phyloP scores from a whole-genome alignment of 352 stramenopile genomes.

The Globisporangium cystogenes region DNA sequence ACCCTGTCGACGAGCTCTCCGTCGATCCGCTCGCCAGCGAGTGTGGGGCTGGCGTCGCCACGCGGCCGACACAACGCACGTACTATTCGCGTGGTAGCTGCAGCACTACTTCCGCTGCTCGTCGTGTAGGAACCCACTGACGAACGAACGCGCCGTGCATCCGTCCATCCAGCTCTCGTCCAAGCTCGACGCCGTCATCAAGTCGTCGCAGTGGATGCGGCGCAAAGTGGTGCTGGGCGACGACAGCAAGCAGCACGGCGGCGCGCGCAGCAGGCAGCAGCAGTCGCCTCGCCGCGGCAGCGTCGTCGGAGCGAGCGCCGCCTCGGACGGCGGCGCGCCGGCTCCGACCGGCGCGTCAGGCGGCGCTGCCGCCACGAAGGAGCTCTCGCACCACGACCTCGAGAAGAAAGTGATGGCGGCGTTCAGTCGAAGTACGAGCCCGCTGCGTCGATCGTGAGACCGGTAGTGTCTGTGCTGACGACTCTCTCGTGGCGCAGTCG shows the following conservation, averaged over 20 bases:
- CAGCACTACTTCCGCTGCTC: too few relatives aligned
- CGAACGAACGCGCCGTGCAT: too few relatives aligned
- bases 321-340: background rate
- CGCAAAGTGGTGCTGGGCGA: slow-evolving; percentile 49
- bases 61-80: slow-evolving; percentile 16
- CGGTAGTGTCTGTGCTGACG: too few relatives aligned
- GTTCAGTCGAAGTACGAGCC: slow-evolving; percentile 46
- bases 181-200: slow-evolving; percentile 56
- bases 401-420: slow-evolving; percentile 40
- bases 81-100: background rate
- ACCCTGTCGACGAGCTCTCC: background rate
- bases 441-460: too few relatives aligned
- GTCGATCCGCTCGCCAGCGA: slow-evolving; percentile 6
- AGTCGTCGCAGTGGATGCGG: slow-evolving; percentile 46
- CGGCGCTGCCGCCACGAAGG: background rate
- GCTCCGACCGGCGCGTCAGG: background rate
- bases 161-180: slow-evolving; percentile 38
- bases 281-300: slow-evolving; percentile 17
- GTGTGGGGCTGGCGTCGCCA: slow-evolving; percentile 7
- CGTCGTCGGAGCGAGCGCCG: background rate
- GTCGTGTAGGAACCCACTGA: too few relatives aligned
- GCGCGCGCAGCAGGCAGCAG: slow-evolving; percentile 12
- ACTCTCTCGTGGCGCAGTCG: slow-evolving; percentile 26
- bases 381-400: slow-evolving; percentile 17
- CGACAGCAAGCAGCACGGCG: slow-evolving; percentile 21